Conservation (phyloP, 257 asterid species). For the Ilex asprella region DNA sequence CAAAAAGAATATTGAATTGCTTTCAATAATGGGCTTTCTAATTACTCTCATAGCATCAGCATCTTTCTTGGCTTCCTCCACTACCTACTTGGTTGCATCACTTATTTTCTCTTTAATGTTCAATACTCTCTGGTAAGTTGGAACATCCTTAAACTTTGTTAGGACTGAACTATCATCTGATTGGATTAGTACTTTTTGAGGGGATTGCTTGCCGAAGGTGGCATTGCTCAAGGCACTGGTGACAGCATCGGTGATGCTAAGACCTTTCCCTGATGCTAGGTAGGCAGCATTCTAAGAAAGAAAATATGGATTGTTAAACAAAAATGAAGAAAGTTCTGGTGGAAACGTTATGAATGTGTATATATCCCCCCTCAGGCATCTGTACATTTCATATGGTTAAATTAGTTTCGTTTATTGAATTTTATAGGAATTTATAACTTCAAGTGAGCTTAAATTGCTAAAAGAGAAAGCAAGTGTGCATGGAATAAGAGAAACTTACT, state of each 20-base stretch:
- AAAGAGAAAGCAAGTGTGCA: neutral
- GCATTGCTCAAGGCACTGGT: conserved; percentile 53
- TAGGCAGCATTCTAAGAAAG: conserved; percentile 53
- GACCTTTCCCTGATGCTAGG: conserved; percentile 55
- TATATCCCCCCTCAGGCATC: neutral
- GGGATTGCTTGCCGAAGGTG: conserved; percentile 45
- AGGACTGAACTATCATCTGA: conserved; percentile 73
- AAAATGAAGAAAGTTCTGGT: conserved; percentile 1
- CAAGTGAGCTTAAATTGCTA: neutral
- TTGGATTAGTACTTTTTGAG: conserved; percentile 52
- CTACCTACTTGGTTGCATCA: conserved; percentile 12
- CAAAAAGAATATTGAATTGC: neutral
- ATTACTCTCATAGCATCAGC: neutral
- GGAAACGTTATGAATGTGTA: neutral
- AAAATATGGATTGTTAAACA: neutral
- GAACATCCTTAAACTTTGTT: conserved; percentile 37
- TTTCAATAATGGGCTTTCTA: neutral
- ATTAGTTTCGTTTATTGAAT: neutral
- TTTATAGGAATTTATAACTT: neutral
- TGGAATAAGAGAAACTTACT: conserved; percentile 18
- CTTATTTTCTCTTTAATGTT: conserved; percentile 26
- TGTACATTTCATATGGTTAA: no score
- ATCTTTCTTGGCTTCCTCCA: neutral
- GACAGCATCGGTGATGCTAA: conserved; percentile 52
- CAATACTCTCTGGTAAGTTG: conserved; percentile 50